phyloP scores from a whole-genome alignment of 495 filamentous ascomycete species.

The Aspergillus kassunensis region DNA sequence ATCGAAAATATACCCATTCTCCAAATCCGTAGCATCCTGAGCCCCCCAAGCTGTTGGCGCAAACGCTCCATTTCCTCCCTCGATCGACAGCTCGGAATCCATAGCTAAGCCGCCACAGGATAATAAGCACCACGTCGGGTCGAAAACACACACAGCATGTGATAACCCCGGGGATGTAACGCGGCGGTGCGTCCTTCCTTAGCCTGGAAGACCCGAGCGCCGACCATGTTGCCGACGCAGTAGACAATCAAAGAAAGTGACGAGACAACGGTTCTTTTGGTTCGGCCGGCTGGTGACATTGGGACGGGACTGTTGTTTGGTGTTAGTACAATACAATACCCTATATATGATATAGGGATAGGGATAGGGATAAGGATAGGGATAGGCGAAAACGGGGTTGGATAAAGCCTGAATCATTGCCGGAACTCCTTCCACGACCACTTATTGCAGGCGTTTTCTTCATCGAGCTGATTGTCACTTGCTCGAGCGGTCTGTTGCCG shows the following conservation, averaged over 20 bases:
- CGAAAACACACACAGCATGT: background rate
- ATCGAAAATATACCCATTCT: background rate
- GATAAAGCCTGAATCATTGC: background rate
- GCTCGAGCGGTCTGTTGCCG: background rate
- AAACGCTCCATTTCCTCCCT: background rate
- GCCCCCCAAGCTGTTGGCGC: background rate
- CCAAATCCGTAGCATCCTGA: background rate
- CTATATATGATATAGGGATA: no score
- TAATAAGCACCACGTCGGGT: background rate
- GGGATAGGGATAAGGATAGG: background rate
- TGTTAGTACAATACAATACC: no score
- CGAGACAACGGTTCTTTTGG: background rate
- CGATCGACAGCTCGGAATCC: background rate
- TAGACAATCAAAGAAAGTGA: background rate
- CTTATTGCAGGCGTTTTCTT: background rate
- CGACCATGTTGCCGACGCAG: background rate
- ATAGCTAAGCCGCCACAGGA: background rate
- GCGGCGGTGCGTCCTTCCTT: background rate
- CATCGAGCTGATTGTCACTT: background rate
- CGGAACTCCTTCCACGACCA: background rate
- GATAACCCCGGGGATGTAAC: background rate
- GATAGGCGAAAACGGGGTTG: background rate
- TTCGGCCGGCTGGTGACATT: background rate
- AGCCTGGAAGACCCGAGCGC: background rate
- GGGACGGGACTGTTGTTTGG: background rate